Base-by-base conservation (phyloP, 257 asterid genomes). In the Ajuga chamaepitys region DNA sequence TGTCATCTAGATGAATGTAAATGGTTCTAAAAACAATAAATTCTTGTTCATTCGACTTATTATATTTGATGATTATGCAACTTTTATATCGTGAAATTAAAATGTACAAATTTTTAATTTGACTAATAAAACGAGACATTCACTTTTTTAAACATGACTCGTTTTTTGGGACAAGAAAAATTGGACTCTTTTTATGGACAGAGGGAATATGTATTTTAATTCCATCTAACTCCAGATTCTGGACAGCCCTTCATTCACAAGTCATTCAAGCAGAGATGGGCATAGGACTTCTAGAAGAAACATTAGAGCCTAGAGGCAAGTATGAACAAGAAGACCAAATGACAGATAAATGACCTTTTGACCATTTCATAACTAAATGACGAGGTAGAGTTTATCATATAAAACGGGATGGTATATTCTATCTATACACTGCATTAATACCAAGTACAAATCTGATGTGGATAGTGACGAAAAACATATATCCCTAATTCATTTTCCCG, bases 241-340 rank as follows among this genome's bases (percentile, higher is more conserved):
- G 25, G 2, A 32, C 16, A 25, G 18, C 42, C 3, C 34, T 47
- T 26, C 40, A 30, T 42, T 62, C 61, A 14, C 37, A 62, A 62
- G 59, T 51, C 73, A 62, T 46, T 12, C 40, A 61, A 67, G 42
- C 28, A 38, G 60, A 44, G 24, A 63, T 14, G 34, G 40, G 34
- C 24, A 58, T 5, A 13, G 9, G 53, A 46, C 50, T 54, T 45
- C 24, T 6, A 61, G 55, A 56, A 55, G 51, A 58, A 52, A 12
- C 46, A 32, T 16, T n/a, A 54, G 41, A 9, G 54, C 52, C 50
- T 53, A 56, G 5, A 18, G 4, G 28, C 44, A 67, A 32, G 63
- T 59, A 38, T 52, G 44, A 44, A 66, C 25, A 58, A 38, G n/a
- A 17, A n/a, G 18, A 10, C n/a, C 40, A 2, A 42, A 73, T 24